Evolutionary conservation across 176 grass and related monocot genomes (phyloP).

Genomic region (Puccinellia tenuiflora): DNA sequence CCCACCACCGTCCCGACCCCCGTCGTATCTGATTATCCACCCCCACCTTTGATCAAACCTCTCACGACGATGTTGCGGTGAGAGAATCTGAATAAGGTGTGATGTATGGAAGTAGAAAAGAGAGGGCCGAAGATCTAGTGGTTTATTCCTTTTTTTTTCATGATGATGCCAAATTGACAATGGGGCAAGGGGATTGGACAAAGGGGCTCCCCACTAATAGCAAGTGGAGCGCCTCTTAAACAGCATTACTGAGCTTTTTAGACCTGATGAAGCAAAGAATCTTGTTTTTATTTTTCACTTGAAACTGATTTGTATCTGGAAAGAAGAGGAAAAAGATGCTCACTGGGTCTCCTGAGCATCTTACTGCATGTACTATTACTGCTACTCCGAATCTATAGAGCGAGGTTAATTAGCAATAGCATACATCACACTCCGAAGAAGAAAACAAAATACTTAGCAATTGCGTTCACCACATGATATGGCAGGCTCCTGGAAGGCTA

Average conservation of each 20-base stretch:
- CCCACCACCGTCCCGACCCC: not conserved
- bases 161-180: constrained; percentile 23
- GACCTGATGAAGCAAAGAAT: not conserved
- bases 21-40: not conserved
- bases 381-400: constrained; percentile 10
- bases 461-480: not conserved
- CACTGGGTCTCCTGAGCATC: constrained; percentile 2
- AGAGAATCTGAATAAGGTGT: constrained; percentile 13
- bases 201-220: constrained; percentile 8
- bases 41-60: not conserved
- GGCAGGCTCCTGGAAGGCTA: constrained; percentile 15
- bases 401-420: not conserved
- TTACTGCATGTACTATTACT: not conserved
- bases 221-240: constrained; percentile 32
- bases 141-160: constrained; percentile 18
- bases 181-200: constrained; percentile 34
- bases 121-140: not conserved
- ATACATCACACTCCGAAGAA: not conserved
- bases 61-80: not conserved
- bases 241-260: not conserved
- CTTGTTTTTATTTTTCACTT: constrained; percentile 18
- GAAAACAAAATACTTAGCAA: not conserved
- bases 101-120: not conserved
- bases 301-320: not conserved
- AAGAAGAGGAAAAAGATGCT: not conserved